phyloP scores from a whole-genome alignment of 2,329 filamentous ascomycete genomes.

The Drechslerella coelobrocha region DNA sequence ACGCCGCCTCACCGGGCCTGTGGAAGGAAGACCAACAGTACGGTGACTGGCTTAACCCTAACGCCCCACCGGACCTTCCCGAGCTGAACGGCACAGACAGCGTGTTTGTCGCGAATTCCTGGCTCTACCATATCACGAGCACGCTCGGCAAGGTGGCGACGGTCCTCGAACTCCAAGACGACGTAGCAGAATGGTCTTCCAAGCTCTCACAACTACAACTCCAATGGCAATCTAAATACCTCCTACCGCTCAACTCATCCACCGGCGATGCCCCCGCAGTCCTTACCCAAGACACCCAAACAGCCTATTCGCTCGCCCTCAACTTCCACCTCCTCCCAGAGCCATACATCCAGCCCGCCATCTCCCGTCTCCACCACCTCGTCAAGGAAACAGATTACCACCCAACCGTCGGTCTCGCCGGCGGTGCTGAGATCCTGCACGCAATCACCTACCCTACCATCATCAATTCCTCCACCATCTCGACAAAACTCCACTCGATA shows the following conservation, averaged over 20 bases:
- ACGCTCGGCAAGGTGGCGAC: conserved; percentile 57
- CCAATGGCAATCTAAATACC: conserved; percentile 5
- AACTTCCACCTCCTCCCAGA: conserved; percentile 58
- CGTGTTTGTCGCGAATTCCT: conserved; percentile 61
- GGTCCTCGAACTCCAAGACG: conserved; percentile 55
- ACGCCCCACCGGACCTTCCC: conserved; percentile 59
- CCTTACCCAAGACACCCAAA: conserved; percentile 59
- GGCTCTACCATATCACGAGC: conserved; percentile 60
- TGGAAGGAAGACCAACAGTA: conserved; percentile 60
- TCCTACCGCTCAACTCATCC: conserved; percentile 6
- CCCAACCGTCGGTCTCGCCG: conserved; percentile 61
- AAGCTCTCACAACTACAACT: not conserved
- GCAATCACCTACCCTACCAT: conserved; percentile 54
- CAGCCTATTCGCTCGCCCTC: conserved; percentile 58
- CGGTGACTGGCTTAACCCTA: conserved; percentile 63
- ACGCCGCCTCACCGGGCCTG: conserved; percentile 55
- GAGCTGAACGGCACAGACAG: conserved; percentile 59
- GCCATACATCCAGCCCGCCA: conserved; percentile 51
- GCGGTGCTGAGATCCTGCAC: conserved; percentile 59
- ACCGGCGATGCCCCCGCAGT: conserved; percentile 51
- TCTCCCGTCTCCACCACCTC: conserved; percentile 56
- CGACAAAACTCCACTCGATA: conserved; percentile 12
- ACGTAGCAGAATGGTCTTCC: conserved; percentile 33
- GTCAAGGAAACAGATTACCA: conserved; percentile 57
- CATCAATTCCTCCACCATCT: conserved; percentile 3